Evolutionary conservation across 1,284 basidiomycete species (phyloP), one percentile per base, ranked within the genome.

Genomic region (Moesziomyces parantarcticus): DNA sequence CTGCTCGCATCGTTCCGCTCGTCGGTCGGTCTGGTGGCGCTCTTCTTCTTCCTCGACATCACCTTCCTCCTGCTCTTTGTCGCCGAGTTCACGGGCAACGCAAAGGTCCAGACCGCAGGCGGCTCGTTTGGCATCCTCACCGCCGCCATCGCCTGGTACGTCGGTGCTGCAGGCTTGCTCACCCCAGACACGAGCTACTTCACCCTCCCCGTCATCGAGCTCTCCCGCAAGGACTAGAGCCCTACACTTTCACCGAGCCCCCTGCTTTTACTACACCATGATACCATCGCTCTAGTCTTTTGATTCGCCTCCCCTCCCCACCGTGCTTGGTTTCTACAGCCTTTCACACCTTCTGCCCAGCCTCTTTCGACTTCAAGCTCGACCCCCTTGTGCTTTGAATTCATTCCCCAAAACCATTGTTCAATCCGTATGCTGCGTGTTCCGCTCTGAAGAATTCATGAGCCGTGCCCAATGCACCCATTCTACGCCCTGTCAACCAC

Each of bases 41-140:
- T 96, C 26, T 92, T 97, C 85, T 87, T 88, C 82, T 89, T 89
- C 86, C 88, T 97, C 6, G 87, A 89, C 29, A 69, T 88, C 39
- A 87, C 86, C 11, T 88, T 88, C 83, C 78, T 85, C 52, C 65
- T 87, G 1, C 73, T 77, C 50, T 86, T 70, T 63, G 72, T 84
- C 29, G 58, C 67, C 22, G 73, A 78, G 46, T 56, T 81, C 22
- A 69, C 76, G 44, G 77, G 71, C 6, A 71, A 73, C 25, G 41
- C 62, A 4, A 55, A 65, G 32, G 64, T 82, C 48, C 60, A 53
- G 54, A 76, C 50, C n/a, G 78, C 69, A 18, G 70, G 72, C 51
- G 59, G 76, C 50, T 55, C 70, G n/a, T 76, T 71, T 46, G 70
- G 79, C 52, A 73, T 82, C 48, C 34, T 77, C 16, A 79, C 77